A percentile compares a stretch with the other conserved stretches of the same genome.
These are phyloP conservation scores for Colletotrichum endophyticum DNA, from an alignment of 2,329 filamentous ascomycete genomes.

Conservation along the genomic window DNA sequence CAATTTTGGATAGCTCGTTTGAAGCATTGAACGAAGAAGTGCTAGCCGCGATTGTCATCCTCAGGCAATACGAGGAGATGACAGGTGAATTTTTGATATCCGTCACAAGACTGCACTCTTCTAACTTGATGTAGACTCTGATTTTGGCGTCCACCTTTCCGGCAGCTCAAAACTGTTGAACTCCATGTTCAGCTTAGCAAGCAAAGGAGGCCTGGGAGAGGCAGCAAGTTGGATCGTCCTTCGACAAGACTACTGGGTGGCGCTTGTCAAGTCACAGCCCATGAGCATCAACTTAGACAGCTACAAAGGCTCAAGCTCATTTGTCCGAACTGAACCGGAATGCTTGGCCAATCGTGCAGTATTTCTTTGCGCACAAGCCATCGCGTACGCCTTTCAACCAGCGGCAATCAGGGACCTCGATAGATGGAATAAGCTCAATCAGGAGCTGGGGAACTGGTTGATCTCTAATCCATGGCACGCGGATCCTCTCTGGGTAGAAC, in stretches of 20 bases:
- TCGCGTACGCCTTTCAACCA: slow-evolving; percentile 36
- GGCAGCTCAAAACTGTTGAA: slow-evolving; percentile 30
- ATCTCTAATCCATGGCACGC: slow-evolving; percentile 22
- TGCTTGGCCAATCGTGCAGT: slow-evolving; percentile 31
- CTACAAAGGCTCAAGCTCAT: slow-evolving; percentile 31
- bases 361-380: slow-evolving; percentile 31
- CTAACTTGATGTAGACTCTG: slow-evolving; percentile 23
- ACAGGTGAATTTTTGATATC: slow-evolving; percentile 26
- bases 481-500: slow-evolving; percentile 7
- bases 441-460: slow-evolving; percentile 27
- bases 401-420: slow-evolving; percentile 27
- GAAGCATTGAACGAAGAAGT: slow-evolving; percentile 41
- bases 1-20: slow-evolving; percentile 35
- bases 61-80: slow-evolving; percentile 45
- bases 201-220: slow-evolving; percentile 40
- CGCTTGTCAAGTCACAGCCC: slow-evolving; percentile 42
- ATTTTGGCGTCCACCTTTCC: slow-evolving; percentile 29
- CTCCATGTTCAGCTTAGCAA: slow-evolving; percentile 28
- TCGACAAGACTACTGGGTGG: slow-evolving; percentile 53
- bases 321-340: slow-evolving; percentile 26
- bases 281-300: slow-evolving; percentile 39
- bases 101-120: rapidly evolving
- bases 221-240: slow-evolving; percentile 52
- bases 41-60: slow-evolving; percentile 40
- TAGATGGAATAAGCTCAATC: slow-evolving; percentile 24